phyloP scores from a whole-genome alignment of 257 asterid species.

The Salvia splendens region DNA sequence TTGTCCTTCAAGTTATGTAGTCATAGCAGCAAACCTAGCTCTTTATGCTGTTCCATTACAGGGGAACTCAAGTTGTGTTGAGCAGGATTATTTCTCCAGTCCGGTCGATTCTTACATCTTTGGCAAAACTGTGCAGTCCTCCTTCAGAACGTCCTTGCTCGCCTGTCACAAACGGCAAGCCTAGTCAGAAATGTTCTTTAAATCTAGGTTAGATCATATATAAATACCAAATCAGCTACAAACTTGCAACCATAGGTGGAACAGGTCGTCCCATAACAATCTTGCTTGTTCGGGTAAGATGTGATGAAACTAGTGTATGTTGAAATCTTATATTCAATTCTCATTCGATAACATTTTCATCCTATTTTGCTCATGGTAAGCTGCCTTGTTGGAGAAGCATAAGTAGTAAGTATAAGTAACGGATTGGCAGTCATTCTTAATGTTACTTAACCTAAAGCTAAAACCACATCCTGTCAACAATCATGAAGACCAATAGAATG shows the following conservation, averaged over 20 bases:
- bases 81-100: background rate
- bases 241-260: background rate
- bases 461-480: background rate
- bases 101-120: conserved; percentile 42
- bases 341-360: background rate
- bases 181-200: conserved; percentile 11
- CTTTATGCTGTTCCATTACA: conserved; percentile 8
- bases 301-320: background rate
- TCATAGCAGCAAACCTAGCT: conserved; percentile 17
- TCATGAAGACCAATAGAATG: background rate
- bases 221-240: background rate
- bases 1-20: conserved; percentile 11
- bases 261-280: background rate
- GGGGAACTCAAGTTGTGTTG: conserved; percentile 12
- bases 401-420: background rate
- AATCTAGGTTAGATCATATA: no score
- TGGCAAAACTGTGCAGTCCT: conserved; percentile 66
- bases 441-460: background rate
- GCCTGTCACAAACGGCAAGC: conserved; percentile 46
- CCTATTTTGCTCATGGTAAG: background rate
- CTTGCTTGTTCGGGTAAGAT: background rate
- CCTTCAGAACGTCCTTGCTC: conserved; percentile 56
- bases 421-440: background rate
- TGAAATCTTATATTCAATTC: conserved; percentile 12
- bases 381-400: background rate